Base-by-base conservation (phyloP, 768 basidiomycete genomes). In the Russula ochroleuca region DNA sequence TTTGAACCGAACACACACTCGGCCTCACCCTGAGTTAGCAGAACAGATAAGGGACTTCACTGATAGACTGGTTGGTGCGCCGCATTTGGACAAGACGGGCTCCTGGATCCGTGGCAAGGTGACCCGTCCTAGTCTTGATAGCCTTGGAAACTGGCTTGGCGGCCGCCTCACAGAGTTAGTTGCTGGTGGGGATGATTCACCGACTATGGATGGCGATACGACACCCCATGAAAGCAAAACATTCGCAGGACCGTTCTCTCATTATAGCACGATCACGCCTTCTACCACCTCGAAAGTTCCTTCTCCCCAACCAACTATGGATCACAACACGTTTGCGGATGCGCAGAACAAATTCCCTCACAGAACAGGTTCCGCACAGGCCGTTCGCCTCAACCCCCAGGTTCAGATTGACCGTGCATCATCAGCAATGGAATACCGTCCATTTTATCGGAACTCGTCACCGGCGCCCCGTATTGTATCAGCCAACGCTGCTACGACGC, bases 91-190 rank as follows among this genome's bases (percentile, higher is more conserved):
- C 70, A 93, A 91, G 74, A 78, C 83, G 2, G 82, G 81, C 13
- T 92, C 91, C 0, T 97, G 94, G 94, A 92, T 94, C 61, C 80
- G 84, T 14, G 81, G 84, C n/a, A 94, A 92, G 72, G 79, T 95
- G 66, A 81, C 86, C 40, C 94, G 95, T 70, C 94, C 97, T 2
- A 96, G 91, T 64, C 80, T 98, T 51, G 94, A 98, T 72, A 87
- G 86, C 38, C 85, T 98, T 54, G 90, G 94, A 31, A 88, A 86
- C 49, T 98, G 94, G 88, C 80, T 98, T 28, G 96, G 94, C 75
- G 89, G 91, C 14, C 84, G 90, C 19, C 84, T 99, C 71, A 93
- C 93, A 17, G 95, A 95, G 72, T 87, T 99, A 69, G 94, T 99
- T 64, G 92, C 95, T 10, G 97, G 97, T 57, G 83, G 79, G n/a